A percentile compares a stretch with the other conserved stretches of the same genome.
Evolutionary conservation across 2,329 filamentous ascomycete species (phyloP).

Genomic region (Aspergillus phoenicis): DNA sequence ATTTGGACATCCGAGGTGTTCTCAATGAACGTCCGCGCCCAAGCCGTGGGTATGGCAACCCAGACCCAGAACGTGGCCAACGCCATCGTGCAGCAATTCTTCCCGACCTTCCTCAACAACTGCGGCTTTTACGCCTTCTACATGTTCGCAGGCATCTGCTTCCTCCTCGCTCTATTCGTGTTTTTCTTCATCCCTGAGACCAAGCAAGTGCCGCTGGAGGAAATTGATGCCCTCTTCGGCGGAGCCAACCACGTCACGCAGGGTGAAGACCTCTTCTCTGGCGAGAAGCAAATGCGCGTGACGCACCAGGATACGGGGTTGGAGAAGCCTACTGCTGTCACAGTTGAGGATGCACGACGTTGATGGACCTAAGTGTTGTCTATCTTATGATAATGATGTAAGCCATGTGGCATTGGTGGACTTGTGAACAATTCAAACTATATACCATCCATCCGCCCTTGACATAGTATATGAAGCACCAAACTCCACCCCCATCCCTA

Average conservation of each 20-base stretch:
- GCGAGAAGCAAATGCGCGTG: slow-evolving; percentile 26
- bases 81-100: slow-evolving; percentile 70
- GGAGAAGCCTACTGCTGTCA: slow-evolving; percentile 22
- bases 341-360: slow-evolving; percentile 24
- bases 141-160: slow-evolving; percentile 57
- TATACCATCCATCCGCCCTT: not conserved
- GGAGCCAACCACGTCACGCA: slow-evolving; percentile 40
- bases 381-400: not conserved
- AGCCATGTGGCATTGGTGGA: not conserved
- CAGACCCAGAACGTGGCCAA: slow-evolving; percentile 67
- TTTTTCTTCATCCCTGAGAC: slow-evolving; percentile 58
- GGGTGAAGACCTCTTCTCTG: slow-evolving; percentile 35
- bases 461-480: too few species aligned
- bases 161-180: slow-evolving; percentile 54
- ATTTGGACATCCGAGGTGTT: slow-evolving; percentile 72
- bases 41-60: slow-evolving; percentile 68
- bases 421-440: not conserved
- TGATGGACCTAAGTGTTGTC: not conserved
- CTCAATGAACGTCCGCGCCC: slow-evolving; percentile 71
- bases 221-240: slow-evolving; percentile 43
- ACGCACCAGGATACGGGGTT: slow-evolving; percentile 15
- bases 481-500: too few species aligned
- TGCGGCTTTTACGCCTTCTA: slow-evolving; percentile 59
- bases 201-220: slow-evolving; percentile 45
- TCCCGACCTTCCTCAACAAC: slow-evolving; percentile 67